These are phyloP conservation scores for Scutellaria barbata DNA, from an alignment of 257 asterid genomes.

Conservation along the genomic window DNA sequence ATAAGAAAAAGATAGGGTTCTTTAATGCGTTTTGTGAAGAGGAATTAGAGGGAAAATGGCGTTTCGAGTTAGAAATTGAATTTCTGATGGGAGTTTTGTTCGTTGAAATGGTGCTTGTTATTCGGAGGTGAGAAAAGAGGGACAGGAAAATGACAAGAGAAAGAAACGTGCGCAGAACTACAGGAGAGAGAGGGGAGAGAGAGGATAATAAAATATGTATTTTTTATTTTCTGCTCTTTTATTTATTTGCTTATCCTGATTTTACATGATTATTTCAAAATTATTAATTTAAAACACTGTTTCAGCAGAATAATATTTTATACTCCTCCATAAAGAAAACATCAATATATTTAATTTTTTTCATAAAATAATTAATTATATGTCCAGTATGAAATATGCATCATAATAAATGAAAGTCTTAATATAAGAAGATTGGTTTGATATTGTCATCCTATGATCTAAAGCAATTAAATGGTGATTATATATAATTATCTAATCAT, in stretches of 20 bases:
- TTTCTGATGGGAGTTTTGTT: constrained; percentile 65
- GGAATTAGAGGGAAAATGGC: constrained; percentile 36
- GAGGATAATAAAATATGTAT: not conserved
- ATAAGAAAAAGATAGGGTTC: constrained; percentile 35
- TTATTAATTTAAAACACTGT: too few relatives aligned
- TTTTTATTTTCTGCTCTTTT: too few relatives aligned
- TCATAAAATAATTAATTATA: too few relatives aligned
- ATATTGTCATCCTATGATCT: too few relatives aligned
- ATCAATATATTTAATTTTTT: not conserved
- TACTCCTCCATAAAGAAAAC: not conserved
- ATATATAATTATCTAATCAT: too few relatives aligned
- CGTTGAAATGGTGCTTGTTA: constrained; percentile 60
- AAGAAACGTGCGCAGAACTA: constrained; percentile 54
- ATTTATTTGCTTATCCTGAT: too few relatives aligned
- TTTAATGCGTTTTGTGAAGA: constrained; percentile 35
- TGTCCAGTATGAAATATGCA: too few relatives aligned
- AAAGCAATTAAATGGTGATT: too few relatives aligned
- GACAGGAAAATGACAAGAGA: constrained; percentile 33
- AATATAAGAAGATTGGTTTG: too few relatives aligned
- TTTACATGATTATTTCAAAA: too few relatives aligned
- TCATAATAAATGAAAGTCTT: too few relatives aligned
- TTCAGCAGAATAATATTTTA: too few relatives aligned
- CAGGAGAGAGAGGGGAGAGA: constrained; percentile 15
- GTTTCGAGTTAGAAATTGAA: constrained; percentile 45
- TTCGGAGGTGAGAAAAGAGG: constrained; percentile 55